phyloP scores from a whole-genome alignment of 495 filamentous ascomycete genomes.

The Aspergillus baeticus region DNA sequence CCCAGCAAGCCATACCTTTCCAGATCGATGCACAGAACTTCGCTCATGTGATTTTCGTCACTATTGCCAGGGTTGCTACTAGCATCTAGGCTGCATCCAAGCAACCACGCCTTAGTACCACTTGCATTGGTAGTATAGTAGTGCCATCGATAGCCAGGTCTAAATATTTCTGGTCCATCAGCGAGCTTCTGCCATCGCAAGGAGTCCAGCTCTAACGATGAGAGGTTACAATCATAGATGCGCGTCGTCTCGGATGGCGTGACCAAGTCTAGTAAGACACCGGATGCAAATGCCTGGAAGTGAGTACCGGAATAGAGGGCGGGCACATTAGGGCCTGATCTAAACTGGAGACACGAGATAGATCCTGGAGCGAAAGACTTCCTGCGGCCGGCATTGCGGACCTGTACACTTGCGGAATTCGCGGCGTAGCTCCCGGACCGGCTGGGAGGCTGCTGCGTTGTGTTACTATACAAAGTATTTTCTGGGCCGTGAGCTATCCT shows the following conservation, averaged over 20 bases:
- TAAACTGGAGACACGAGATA: slow-evolving; percentile 86
- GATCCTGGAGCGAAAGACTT: slow-evolving; percentile 78
- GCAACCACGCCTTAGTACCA: slow-evolving; percentile 91
- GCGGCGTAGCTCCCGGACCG: slow-evolving; percentile 77
- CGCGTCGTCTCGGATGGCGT: slow-evolving; percentile 85
- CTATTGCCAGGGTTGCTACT: slow-evolving; percentile 47
- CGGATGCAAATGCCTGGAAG: slow-evolving; percentile 92
- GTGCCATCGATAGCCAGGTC: slow-evolving; percentile 87
- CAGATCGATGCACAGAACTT: slow-evolving; percentile 89
- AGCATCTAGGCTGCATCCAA: slow-evolving; percentile 81
- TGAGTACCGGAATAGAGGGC: slow-evolving; percentile 85
- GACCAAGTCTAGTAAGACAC: slow-evolving; percentile 87
- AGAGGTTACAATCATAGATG: slow-evolving; percentile 83
- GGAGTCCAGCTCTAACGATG: slow-evolving; percentile 78
- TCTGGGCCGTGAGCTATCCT: slow-evolving; percentile 45
- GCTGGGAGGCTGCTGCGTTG: slow-evolving; percentile 42
- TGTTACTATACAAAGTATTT: slow-evolving; percentile 36
- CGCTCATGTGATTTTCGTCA: slow-evolving; percentile 86
- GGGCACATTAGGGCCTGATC: slow-evolving; percentile 84
- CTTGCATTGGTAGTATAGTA: slow-evolving; percentile 93
- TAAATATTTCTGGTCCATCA: slow-evolving; percentile 89
- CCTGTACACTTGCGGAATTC: slow-evolving; percentile 84
- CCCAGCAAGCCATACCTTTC: slow-evolving; percentile 83
- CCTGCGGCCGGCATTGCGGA: slow-evolving; percentile 67
- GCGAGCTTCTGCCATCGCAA: slow-evolving; percentile 91